Evolutionary conservation across 192 early-diverging fungal genomes (phyloP), one percentile per base, ranked within the genome.

Genomic region (Umbelopsis ramanniana): DNA sequence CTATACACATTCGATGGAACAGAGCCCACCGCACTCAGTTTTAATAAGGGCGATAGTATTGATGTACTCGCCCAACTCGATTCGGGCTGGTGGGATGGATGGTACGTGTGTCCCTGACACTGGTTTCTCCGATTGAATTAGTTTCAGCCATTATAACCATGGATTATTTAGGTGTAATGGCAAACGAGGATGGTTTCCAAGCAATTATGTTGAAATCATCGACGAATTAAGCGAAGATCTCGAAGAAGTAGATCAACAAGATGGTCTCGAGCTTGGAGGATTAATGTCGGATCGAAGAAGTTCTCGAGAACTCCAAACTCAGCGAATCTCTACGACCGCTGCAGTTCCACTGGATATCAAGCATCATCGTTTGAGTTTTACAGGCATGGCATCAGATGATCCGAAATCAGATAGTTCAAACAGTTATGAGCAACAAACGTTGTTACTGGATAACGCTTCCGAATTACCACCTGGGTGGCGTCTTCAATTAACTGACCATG

Each of bases 31-130:
- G 89, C 88, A 37, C 86, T 99, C 24, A 84, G 89, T 6, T 97
- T 99, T 79, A 86, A 87, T 40, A 86, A 88, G 71, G 94, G 90
- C 71, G 94, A 97, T 73, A 81, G 92, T 70, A 96, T 99, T 74
- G 90, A 95, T 68, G 97, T 99, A 9, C 80, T 97, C 6, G 91
- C 91, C 6, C 93, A 93, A 71, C 88, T 98, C 24, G 90, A 92
- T 71, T 93, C 94, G 0, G 97, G 96, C 15, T 99, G 97, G 97
- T 99, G 97, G 97, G 95, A 97, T 77, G 97, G 97, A 19, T 80
- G 91, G 78, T 69, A 72, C 63, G 38, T 53, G 40, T 46, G 19
- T 21, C 2, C 29, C 50, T 29, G 38, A 22, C n/a, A 50, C 46
- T 15, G 29, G 29, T 21, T 19, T n/a, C 33, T 35, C 22, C 40